Conservation (phyloP, 805 yeast species). For the Pichia exigua region DNA sequence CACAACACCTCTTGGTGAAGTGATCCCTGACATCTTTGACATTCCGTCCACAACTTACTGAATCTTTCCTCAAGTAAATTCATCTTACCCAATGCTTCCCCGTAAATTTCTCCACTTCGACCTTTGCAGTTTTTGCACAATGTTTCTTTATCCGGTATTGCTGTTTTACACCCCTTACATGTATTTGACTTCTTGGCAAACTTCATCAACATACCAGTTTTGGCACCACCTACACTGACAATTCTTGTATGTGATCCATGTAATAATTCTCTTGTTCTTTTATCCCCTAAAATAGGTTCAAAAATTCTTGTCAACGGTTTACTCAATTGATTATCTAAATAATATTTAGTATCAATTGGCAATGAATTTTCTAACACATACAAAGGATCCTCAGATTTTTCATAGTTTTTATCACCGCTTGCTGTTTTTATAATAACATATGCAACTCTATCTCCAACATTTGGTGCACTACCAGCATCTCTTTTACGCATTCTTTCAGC, state of each 20-base stretch:
- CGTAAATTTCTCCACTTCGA: constrained; percentile 69
- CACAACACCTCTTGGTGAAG: constrained; percentile 93
- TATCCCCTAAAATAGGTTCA: constrained; percentile 89
- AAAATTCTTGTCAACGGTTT: constrained; percentile 91
- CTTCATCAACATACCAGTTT: constrained; percentile 71
- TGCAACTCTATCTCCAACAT: constrained; percentile 96
- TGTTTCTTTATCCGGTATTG: constrained; percentile 45
- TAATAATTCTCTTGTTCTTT: constrained; percentile 68
- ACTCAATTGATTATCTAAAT: constrained; percentile 82
- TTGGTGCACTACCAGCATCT: constrained; percentile 96
- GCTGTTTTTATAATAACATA: constrained; percentile 77
- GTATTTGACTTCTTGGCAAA: constrained; percentile 85
- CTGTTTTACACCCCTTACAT: constrained; percentile 83
- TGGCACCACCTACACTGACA: constrained; percentile 63
- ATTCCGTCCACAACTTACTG: constrained; percentile 92
- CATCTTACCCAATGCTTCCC: constrained; percentile 73
- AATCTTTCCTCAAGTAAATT: constrained; percentile 75
- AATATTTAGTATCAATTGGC: constrained; percentile 91
- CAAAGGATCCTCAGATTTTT: constrained; percentile 94
- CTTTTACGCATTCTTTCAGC: constrained; percentile 95
- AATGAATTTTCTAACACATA: constrained; percentile 86
- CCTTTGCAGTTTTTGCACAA: constrained; percentile 72
- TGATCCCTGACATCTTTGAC: constrained; percentile 96
- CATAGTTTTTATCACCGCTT: constrained; percentile 81
- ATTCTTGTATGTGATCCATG: constrained; percentile 81